Conservation (phyloP, 345 rosid species). For the Trapa bicornis region DNA sequence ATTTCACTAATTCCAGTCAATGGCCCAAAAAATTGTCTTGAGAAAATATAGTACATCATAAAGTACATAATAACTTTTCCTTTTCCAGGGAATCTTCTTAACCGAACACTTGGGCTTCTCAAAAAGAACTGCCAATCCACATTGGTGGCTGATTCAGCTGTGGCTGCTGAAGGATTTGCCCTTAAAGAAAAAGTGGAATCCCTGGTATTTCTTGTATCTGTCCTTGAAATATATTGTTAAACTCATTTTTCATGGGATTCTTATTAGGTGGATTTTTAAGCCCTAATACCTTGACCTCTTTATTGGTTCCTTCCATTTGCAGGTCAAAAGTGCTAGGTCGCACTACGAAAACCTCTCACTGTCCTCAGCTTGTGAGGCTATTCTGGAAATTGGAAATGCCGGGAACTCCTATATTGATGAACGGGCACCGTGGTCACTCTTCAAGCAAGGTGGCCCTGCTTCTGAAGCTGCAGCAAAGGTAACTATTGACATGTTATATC, state of each 20-base stretch:
- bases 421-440: conserved; percentile 74
- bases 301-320: conserved; percentile 1
- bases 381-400: conserved; percentile 74
- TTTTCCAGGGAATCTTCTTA: conserved; percentile 75
- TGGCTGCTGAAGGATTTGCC: conserved; percentile 55
- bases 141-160: conserved; percentile 53
- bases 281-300: not conserved
- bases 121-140: conserved; percentile 74
- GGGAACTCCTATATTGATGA: conserved; percentile 82
- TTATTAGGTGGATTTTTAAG: not conserved
- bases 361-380: conserved; percentile 77
- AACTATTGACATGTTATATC: not conserved
- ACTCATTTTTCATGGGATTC: not conserved
- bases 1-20: not conserved
- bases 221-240: not conserved
- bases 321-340: conserved; percentile 57
- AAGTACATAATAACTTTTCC: not conserved
- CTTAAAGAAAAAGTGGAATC: conserved; percentile 54
- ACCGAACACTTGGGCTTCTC: conserved; percentile 90
- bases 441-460: conserved; percentile 77
- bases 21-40: not conserved
- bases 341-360: conserved; percentile 59
- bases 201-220: conserved; percentile 33
- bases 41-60: too few species aligned
- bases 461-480: conserved; percentile 91